A percentile compares a stretch with the other conserved stretches of the same genome.
phyloP scores from a whole-genome alignment of 371 early-diverging fungal species.

The Zopfochytrium polystomum region DNA sequence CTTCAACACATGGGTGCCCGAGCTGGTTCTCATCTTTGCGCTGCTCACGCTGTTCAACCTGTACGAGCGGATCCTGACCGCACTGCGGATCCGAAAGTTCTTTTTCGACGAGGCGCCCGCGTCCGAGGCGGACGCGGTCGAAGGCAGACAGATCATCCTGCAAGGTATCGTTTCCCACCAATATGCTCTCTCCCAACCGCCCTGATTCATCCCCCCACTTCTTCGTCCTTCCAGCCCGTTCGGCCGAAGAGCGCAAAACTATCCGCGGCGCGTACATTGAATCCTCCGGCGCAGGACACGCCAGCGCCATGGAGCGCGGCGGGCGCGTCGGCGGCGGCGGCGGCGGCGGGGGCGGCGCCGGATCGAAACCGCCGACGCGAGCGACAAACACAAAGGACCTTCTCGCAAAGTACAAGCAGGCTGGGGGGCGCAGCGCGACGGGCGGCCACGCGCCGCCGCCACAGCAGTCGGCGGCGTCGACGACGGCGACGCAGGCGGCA shows the following conservation, averaged over 20 bases:
- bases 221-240: constrained; percentile 18
- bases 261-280: constrained; percentile 5
- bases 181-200: not conserved
- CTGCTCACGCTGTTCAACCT: constrained; percentile 72
- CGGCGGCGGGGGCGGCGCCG: not conserved
- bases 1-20: constrained; percentile 87
- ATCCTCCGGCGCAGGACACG: constrained; percentile 20
- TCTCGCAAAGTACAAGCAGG: not conserved
- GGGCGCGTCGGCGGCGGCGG: no score
- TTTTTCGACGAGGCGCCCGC: constrained; percentile 57
- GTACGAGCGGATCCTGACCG: constrained; percentile 70
- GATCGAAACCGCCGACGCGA: not conserved
- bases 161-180: constrained; percentile 30
- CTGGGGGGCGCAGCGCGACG: not conserved
- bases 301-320: no score
- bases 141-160: constrained; percentile 41
- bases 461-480: not conserved
- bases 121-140: constrained; percentile 48
- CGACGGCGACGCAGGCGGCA: not conserved
- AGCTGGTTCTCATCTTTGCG: constrained; percentile 72
- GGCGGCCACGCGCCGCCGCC: not conserved
- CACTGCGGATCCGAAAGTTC: constrained; percentile 61
- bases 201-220: not conserved
- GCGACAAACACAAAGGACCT: not conserved
- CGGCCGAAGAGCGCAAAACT: constrained; percentile 26